These are phyloP conservation scores for Paradendryphiella salina DNA, from an alignment of 2,329 filamentous ascomycete species.

Conservation along the genomic window DNA sequence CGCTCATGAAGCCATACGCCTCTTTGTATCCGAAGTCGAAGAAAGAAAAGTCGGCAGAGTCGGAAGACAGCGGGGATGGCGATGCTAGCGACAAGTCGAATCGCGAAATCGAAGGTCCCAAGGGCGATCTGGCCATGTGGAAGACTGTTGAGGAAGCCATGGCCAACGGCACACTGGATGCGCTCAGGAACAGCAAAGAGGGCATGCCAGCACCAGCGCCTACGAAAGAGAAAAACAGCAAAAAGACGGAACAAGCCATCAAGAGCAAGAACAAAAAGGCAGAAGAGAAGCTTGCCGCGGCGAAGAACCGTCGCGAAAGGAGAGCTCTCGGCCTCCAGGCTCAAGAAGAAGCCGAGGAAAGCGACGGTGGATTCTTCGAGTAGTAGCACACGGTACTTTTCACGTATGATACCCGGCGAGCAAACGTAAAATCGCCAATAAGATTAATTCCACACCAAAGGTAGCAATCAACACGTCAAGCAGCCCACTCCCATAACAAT, in stretches of 20 bases:
- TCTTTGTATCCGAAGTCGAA: conserved; percentile 54
- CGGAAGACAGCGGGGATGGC: conserved; percentile 27
- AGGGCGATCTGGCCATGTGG: conserved; percentile 67
- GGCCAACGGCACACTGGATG: conserved; percentile 59
- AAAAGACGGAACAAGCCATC: conserved; percentile 13
- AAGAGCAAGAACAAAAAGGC: conserved; percentile 25
- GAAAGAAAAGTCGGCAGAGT: conserved; percentile 22
- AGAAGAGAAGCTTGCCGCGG: conserved; percentile 15
- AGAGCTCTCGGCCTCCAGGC: conserved; percentile 24
- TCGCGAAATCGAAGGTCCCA: conserved; percentile 45
- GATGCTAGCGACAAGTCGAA: conserved; percentile 36
- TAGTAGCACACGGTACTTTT: conserved; percentile 12
- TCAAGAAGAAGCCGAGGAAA: conserved; percentile 38
- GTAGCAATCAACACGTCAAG: background rate
- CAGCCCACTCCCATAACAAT: background rate
- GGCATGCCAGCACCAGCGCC: conserved; percentile 26
- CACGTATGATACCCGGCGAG: conserved; percentile 22
- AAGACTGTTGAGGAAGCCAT: conserved; percentile 66
- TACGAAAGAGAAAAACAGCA: conserved; percentile 25
- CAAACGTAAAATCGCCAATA: background rate
- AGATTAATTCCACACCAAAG: background rate
- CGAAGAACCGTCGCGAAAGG: conserved; percentile 26
- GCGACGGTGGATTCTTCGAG: conserved; percentile 48
- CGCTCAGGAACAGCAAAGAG: conserved; percentile 58
- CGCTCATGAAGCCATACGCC: conserved; percentile 71